Conservation (phyloP, 2,329 filamentous ascomycete species). For the Tolypocladium guangdongense region DNA sequence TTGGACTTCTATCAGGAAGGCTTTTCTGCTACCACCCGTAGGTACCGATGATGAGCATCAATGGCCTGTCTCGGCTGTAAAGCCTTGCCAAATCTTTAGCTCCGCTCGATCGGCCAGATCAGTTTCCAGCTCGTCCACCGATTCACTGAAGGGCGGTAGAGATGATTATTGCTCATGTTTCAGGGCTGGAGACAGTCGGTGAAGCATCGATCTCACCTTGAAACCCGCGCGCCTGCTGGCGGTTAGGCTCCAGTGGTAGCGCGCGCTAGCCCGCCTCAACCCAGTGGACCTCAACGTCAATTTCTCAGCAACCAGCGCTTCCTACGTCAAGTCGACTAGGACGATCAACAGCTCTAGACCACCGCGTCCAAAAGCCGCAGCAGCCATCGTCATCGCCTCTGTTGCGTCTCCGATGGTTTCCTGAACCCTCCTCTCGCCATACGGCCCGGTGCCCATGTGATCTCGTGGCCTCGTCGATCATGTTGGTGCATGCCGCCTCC, state of each 20-base stretch:
- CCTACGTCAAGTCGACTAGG: neutral
- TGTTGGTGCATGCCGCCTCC: constrained; percentile 27
- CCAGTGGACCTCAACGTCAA: neutral
- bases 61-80: too few relatives aligned
- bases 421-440: neutral
- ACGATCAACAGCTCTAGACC: neutral
- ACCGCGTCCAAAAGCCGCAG: neutral
- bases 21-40: too few relatives aligned
- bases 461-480: constrained; percentile 20
- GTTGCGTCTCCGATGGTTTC: constrained; percentile 1
- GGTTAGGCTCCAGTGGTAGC: neutral
- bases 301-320: neutral
- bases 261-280: neutral
- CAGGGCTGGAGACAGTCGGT: neutral
- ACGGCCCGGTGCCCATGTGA: constrained; percentile 20
- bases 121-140: neutral
- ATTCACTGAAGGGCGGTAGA: neutral
- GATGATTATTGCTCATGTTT: neutral
- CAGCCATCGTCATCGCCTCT: neutral
- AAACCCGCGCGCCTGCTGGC: neutral
- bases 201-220: neutral
- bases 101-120: neutral
- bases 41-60: too few relatives aligned
- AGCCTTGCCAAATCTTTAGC: too few relatives aligned
- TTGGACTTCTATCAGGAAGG: too few relatives aligned